Conservation (phyloP, 148 eudicot species). For the Nyssa sinensis region DNA sequence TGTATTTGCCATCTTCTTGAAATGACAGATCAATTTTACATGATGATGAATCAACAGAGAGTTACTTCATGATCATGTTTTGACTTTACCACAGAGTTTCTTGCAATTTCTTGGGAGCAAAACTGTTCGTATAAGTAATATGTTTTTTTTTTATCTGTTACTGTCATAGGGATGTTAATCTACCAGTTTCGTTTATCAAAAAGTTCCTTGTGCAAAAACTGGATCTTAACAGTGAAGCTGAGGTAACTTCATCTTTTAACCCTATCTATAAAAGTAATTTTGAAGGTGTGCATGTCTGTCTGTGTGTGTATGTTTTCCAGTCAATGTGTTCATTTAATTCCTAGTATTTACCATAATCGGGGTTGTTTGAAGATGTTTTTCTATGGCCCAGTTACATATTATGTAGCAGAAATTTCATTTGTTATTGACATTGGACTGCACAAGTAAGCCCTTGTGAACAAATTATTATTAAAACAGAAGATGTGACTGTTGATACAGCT, state of each 20-base stretch:
- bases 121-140: neutral
- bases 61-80: neutral
- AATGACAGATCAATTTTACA: neutral
- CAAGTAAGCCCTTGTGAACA: too few relatives aligned
- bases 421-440: neutral
- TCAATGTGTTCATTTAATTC: neutral
- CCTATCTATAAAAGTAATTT: neutral
- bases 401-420: neutral
- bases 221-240: slow-evolving; percentile 27
- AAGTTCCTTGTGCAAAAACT: slow-evolving; percentile 28
- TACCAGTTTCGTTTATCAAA: slow-evolving; percentile 21
- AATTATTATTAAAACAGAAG: too few relatives aligned
- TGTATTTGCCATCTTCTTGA: neutral
- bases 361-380: neutral
- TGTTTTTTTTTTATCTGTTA: too few relatives aligned
- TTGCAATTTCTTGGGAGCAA: neutral
- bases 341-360: neutral
- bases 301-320: neutral
- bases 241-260: slow-evolving; percentile 13
- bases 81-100: neutral
- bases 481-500: too few relatives aligned
- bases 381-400: neutral
- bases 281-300: neutral
- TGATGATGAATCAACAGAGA: neutral
- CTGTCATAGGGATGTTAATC: slow-evolving; percentile 22